Evolutionary conservation across 1,284 basidiomycete species (phyloP), one percentile per base, ranked within the genome.

Genomic region (Trichosporon sp.): DNA sequence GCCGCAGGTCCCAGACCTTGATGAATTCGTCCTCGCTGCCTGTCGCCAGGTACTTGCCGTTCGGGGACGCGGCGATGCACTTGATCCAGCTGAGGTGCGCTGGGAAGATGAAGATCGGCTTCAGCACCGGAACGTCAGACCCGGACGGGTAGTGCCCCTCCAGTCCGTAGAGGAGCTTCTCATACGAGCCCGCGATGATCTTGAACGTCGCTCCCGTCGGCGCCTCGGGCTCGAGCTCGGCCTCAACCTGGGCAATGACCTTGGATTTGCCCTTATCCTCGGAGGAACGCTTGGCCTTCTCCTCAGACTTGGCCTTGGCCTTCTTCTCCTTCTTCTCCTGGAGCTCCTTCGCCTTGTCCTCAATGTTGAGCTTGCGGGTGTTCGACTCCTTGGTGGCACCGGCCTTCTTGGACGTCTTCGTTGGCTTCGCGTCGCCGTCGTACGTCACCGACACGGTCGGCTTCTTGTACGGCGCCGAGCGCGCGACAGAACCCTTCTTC

Each of bases 1-100:
- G 86, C 66, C 90, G 87, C 72, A 98, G 81, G 84, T 98, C 95
- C 96, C 96, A 98, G n/a, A 98, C 90, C 81, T 98, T 98, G 78
- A 98, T 86, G 67, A 95, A 92, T 84, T 98, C 96, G 80, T 99
- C 96, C 34, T 92, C 89, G 72, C 92, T 94, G 0, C 95, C 96
- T 0, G 92, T 95, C 3, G 94, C 95, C 15, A 98, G 87, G 93
- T 94, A 98, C 84, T 97, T 98, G 1, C 93, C 93, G 35, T 92
- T 92, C 1, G 93, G 92, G 0, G 91, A 92, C 0, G 91, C 90
- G 0, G 93, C 92, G 4, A 96, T 90, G 9, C 92, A 89, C 77
- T 95, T 94, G 70, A 98, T 91, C 75, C 90, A 95, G 1, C 92
- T 94, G 38, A 96, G 89, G 83, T 98, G 96, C 0, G 96, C 96